Base-by-base conservation (phyloP, 1,139 yeast genomes). In the Saccharomycopsis hybrid region DNA sequence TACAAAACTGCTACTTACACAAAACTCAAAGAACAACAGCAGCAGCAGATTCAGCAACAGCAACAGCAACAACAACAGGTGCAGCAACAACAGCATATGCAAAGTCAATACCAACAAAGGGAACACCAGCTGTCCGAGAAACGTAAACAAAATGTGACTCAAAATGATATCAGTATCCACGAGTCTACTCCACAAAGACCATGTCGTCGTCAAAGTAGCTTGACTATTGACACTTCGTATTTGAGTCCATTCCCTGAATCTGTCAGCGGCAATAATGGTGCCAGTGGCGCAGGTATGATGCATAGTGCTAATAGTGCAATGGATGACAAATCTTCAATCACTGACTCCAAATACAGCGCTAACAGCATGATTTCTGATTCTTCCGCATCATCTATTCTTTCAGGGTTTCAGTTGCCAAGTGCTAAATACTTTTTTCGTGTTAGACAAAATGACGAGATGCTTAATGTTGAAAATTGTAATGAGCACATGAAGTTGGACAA, bases 191-290 rank as follows among this genome's bases (percentile, higher is more conserved):
- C 46, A 18, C 31, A 29, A n/a, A 18, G 18, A 18, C 18, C 18
- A 18, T 18, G 18, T 18, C 40, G 41, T 53, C 41, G 18, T 3
- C n/a, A 51, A 46, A 39, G 55, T 54, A 31, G 58, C 59, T 11
- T 63, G 61, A 9, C 62, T 57, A 29, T 56, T 60, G 41, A 60
- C 43, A 44, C 52, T 13, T 24, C 64, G 2, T 18, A 18, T 18
- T 18, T 18, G 18, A 18, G 18, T 18, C 18, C 18, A 18, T 18
- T 18, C 18, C 18, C 18, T 18, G 18, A 18, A 18, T 18, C 18
- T 18, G 18, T 18, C 18, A 18, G 18, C 18, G 64, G 65, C 4
- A 56, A 63, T 43, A 56, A 35, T 25, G 24, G 13, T 9, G n/a
- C 31, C 29, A 40, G 43, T 40, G 13, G 9, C 30, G 18, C 9